Evolutionary conservation across 1,139 yeast species (phyloP), one percentile per base, ranked within the genome.

Genomic region (Debaryomycetaceae sp.): DNA sequence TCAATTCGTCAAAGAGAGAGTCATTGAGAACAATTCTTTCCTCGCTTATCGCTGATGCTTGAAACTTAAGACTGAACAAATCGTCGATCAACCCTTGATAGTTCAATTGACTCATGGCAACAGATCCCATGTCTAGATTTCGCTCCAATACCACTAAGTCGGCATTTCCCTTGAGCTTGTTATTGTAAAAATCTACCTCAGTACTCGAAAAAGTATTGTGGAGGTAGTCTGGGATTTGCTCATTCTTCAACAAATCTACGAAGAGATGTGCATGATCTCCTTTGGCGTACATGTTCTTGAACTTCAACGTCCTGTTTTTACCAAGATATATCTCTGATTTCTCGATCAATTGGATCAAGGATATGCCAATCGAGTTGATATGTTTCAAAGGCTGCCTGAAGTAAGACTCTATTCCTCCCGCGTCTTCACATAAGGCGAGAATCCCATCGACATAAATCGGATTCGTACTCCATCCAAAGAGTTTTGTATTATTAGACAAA

Each of bases 11-110:
- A 62, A 68, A 59, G 52, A 68, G 47, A 54, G 65, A 60, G 59
- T 75, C 65, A 49, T 57, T 50, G 2, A 58, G 37, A 36, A 54
- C 55, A 22, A 49, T 40, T 34, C 53, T 54, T 9, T 49, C 42
- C 5, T 46, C 42, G 22, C 46, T 39, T 6, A 44, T 37, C 6
- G 36, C 35, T 4, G 47, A 45, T 13, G 51, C 55, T 14, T 55
- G 58, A 27, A 82, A 64, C 3, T 78, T 69, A 5, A 81, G 66
- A 4, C 77, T 80, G 54, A 82, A 74, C 23, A 83, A 63, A 57
- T 90, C 97, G 59, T 88, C 91, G 22, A 90, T 70, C 11, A 93
- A 69, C 0, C 99, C 99, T 34, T 80, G 76, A 59, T 91, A 93
- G 2, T 89, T 87, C 53, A 90, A 66, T 56, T 93, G 97, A 34